Evolutionary conservation across 2,329 filamentous ascomycete genomes (phyloP).

Genomic region (Aspergillus udagawae): DNA sequence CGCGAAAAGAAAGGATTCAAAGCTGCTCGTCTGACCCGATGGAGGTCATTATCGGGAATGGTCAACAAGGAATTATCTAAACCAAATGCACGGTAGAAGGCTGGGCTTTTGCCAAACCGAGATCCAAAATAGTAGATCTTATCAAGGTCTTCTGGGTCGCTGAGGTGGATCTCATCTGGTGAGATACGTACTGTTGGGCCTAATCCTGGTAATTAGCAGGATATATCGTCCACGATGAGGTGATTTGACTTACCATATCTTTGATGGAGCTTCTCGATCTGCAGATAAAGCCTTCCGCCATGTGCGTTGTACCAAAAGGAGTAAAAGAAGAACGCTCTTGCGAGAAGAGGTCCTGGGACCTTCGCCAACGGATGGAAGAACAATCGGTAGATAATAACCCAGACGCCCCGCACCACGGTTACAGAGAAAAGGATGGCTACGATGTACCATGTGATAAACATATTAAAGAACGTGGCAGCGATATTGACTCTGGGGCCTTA

Average conservation of each 20-base stretch:
- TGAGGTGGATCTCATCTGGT: constrained; percentile 27
- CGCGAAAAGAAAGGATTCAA: constrained; percentile 30
- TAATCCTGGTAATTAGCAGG: constrained; percentile 1
- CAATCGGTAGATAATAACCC: constrained; percentile 19
- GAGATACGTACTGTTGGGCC: constrained; percentile 27
- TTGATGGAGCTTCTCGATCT: constrained; percentile 22
- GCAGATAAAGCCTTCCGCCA: constrained; percentile 19
- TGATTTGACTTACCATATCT: constrained; percentile 20
- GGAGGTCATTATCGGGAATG: constrained; percentile 21
- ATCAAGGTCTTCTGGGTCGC: constrained; percentile 22
- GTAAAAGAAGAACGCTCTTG: constrained; percentile 15
- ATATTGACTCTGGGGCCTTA: background rate
- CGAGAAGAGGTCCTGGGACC: constrained; percentile 25
- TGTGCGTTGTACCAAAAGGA: constrained; percentile 25
- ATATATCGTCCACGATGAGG: background rate
- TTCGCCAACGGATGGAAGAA: constrained; percentile 27
- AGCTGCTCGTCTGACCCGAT: constrained; percentile 26
- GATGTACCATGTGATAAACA: constrained; percentile 1
- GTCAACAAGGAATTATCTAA: constrained; percentile 28
- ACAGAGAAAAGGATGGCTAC: background rate
- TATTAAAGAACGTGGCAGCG: background rate
- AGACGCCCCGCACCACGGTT: constrained; percentile 2
- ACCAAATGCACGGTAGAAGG: constrained; percentile 24
- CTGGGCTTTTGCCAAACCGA: constrained; percentile 21
- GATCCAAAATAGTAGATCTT: constrained; percentile 23